A percentile compares a stretch with the other conserved stretches of the same genome.
phyloP scores from a whole-genome alignment of 148 eudicot genomes.

The Rhododendron simsii region DNA sequence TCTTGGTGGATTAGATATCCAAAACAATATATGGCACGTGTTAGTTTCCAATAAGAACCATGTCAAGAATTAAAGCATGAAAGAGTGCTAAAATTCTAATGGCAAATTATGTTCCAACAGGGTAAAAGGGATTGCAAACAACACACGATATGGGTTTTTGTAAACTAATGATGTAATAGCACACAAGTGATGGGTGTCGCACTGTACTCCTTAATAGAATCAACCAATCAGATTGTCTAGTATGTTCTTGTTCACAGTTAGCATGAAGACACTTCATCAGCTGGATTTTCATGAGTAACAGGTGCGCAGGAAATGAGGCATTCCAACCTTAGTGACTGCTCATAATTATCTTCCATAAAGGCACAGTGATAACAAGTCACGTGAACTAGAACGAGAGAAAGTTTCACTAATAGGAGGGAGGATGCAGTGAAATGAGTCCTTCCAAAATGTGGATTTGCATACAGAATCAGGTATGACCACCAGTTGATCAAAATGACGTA shows the following conservation, averaged over 20 bases:
- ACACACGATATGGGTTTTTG: neutral
- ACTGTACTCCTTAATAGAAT: neutral
- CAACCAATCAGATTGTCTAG: neutral
- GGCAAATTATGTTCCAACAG: neutral
- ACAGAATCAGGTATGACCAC: neutral
- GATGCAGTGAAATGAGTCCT: neutral
- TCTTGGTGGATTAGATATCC: slow-evolving; percentile 30
- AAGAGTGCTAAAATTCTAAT: neutral
- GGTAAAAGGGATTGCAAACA: neutral
- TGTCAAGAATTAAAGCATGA: slow-evolving; percentile 3
- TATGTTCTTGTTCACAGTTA: neutral
- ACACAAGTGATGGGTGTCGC: neutral
- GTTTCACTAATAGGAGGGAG: neutral
- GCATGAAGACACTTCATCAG: neutral
- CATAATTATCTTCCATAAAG: neutral
- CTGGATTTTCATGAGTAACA: neutral
- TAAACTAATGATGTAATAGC: neutral
- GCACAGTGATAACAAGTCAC: neutral
- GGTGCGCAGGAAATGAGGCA: neutral
- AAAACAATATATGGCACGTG: slow-evolving; percentile 7
- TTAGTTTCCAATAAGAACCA: neutral
- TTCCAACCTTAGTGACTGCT: neutral
- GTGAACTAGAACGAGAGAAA: neutral
- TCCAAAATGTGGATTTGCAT: neutral
- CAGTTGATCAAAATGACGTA: neutral